Evolutionary conservation across 148 eudicot genomes (phyloP), one percentile per base, ranked within the genome.

Genomic region (Mesembryanthemum crystallinum): DNA sequence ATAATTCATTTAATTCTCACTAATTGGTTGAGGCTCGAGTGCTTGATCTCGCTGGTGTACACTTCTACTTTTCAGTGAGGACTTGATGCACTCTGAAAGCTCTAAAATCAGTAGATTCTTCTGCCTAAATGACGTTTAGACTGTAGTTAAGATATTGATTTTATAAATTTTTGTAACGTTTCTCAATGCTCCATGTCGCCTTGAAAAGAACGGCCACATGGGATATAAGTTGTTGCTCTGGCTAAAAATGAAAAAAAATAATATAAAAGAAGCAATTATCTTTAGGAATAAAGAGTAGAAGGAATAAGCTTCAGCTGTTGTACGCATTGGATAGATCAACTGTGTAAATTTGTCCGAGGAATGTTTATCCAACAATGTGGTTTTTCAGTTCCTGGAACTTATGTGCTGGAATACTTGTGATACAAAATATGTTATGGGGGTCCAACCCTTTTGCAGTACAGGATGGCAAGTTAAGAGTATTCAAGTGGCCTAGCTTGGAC

Each of bases 401-500:
- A 8, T 71, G 43, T 62, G 63, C 17, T 71, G 63, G n/a, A 33
- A 64, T 60, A n/a, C 70, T 24, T 73, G 67, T 60, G 42, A 62
- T 59, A 33, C 75, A 73, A 60, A 47, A 42, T 76, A 62, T 78
- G 49, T 74, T 74, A 82, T 83, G 51, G 82, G 76, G 74, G 74
- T 79, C 63, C 51, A 60, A 73, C 75, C 76, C 71, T 82, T 82
- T 73, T 85, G 91, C 94, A 88, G 91, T 85, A 91, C 96, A 96
- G 98, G 99, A 96, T 87, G 99, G 98, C 64, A 89, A 92, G 76
- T 84, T 95, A 80, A 88, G 88, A 86, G 90, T 89, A 55, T 96
- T 92, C 77, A 92, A 91, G 86, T 96, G 99, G 99, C 99, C 99
- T 30, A 71, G 86, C 81, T 84, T 96, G 99, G 93, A 89, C 74